Evolutionary conservation across 225 moss, liverwort and hornwort genomes (phyloP), one percentile per base, ranked within the genome.

Genomic region (Polytrichum formosum): DNA sequence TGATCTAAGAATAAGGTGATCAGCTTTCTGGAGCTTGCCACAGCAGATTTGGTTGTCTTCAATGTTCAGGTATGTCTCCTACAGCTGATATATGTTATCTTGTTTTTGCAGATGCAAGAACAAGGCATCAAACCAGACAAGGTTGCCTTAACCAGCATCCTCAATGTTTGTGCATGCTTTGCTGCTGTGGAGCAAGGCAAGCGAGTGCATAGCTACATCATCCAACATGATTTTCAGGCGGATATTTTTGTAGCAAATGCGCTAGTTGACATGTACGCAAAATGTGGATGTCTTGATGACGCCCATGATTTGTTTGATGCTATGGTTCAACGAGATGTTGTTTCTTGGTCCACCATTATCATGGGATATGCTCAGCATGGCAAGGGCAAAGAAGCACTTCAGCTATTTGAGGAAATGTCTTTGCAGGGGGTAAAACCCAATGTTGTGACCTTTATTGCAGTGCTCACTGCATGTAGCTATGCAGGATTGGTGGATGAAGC

Each of bases 391-490:
- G 71, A 53, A 53, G 71, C 62, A 5, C 25, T 71, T 25, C 53
- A 9, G 25, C 16, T 63, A 9, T 63, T 63, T 28, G 27, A 28
- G 7, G 25, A 63, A 63, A 63, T 63, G 63, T 54, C 74, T 27
- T 22, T 56, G 25, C 71, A 74, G 64, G 29, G 22, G 9, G 58
- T 77, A 35, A n/a, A 9, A 5, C 85, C 85, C 4, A 79, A 79
- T 61, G 82, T 67, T 26, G 64, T 85, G 67, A 82, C 82, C 18
- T 81, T 85, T 67, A 82, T 81, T 33, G 81, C 73, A 31, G 73
- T 79, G 2, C 70, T 85, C 28, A 81, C 85, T 5, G 85, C 85
- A 26, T 82, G 85, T 72, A 64, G 82, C 31, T 79, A 76, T 67
- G 77, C 28, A 27, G 79, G 85, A 2, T 69, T 79, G 67, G 29